phyloP scores from a whole-genome alignment of 768 basidiomycete species.

The Amanita jacksonii region DNA sequence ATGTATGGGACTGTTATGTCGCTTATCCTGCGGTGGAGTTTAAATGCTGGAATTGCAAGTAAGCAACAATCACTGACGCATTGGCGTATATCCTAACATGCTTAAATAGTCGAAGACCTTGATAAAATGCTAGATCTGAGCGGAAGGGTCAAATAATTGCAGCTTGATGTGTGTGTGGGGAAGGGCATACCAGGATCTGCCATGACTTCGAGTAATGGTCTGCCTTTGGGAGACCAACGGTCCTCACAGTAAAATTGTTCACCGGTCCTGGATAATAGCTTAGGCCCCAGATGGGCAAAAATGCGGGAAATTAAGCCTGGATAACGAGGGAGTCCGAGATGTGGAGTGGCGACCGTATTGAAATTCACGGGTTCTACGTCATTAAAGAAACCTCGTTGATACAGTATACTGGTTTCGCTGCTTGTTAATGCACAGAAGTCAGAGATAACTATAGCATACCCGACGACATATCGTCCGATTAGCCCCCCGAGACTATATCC shows the following conservation, averaged over 20 bases:
- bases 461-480: conserved; percentile 7
- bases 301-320: conserved; percentile 49
- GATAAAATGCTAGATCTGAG: conserved; percentile 68
- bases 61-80: conserved; percentile 36
- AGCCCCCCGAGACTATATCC: conserved; percentile 82
- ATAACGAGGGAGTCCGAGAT: conserved; percentile 64
- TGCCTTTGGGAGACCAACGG: conserved; percentile 58
- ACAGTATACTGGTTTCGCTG: conserved; percentile 38
- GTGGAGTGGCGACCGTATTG: conserved; percentile 76
- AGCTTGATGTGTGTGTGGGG: conserved; percentile 4
- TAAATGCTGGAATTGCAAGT: not conserved
- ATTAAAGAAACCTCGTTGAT: conserved; percentile 64
- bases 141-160: not conserved
- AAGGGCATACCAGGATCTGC: conserved; percentile 57
- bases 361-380: conserved; percentile 69
- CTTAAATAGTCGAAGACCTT: conserved; percentile 57
- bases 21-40: conserved; percentile 36
- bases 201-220: conserved; percentile 66
- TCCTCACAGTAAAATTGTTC: conserved; percentile 71
- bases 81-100: conserved; percentile 76
- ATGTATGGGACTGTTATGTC: conserved; percentile 79
- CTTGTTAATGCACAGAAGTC: conserved; percentile 17
- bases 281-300: conserved; percentile 49
- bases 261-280: conserved; percentile 68
- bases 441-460: conserved; percentile 49